Percentiles rank a stretch among this genome's conserved stretches.
Conservation (phyloP, 495 filamentous ascomycete genomes). For the Stereocaulon alpinum region DNA sequence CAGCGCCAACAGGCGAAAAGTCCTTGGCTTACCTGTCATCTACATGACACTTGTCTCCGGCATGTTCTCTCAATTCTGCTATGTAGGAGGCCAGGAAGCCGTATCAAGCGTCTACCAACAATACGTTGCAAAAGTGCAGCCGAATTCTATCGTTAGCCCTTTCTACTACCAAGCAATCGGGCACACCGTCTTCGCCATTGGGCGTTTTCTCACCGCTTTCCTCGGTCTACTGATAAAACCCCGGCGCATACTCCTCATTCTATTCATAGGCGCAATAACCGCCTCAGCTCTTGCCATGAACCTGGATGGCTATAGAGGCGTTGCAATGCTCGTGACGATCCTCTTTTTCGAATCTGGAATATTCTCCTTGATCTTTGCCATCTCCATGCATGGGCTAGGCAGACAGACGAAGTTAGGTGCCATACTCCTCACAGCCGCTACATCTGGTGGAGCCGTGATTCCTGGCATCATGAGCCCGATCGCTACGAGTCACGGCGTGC, state of each 20-base stretch:
- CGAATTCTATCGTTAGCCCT: constrained; percentile 23
- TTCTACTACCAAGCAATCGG: constrained; percentile 44
- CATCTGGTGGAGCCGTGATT: constrained; percentile 47
- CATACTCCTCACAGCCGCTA: constrained; percentile 43
- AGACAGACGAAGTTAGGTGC: constrained; percentile 49
- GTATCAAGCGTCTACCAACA: constrained; percentile 36
- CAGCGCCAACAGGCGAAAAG: constrained; percentile 39
- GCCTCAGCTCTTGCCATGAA: constrained; percentile 47
- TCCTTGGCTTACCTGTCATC: constrained; percentile 39
- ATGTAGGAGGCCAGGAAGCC: constrained; percentile 56
- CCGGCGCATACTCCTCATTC: constrained; percentile 49
- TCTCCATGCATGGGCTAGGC: constrained; percentile 50
- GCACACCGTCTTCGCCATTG: constrained; percentile 50
- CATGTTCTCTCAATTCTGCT: constrained; percentile 52
- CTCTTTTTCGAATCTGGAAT: constrained; percentile 52
- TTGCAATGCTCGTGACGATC: constrained; percentile 43
- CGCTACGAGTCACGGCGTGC: constrained; percentile 24
- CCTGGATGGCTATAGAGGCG: constrained; percentile 34
- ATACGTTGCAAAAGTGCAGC: constrained; percentile 32
- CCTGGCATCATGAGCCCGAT: constrained; percentile 44
- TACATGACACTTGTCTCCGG: constrained; percentile 49
- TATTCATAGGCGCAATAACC: constrained; percentile 45
- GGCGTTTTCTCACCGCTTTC: constrained; percentile 51
- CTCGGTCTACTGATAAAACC: constrained; percentile 48
- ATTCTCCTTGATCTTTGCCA: constrained; percentile 54